Percentiles rank a stretch among this genome's conserved stretches.
Evolutionary conservation across 2,329 filamentous ascomycete genomes (phyloP).

Genomic region (Ampelomyces quisqualis): DNA sequence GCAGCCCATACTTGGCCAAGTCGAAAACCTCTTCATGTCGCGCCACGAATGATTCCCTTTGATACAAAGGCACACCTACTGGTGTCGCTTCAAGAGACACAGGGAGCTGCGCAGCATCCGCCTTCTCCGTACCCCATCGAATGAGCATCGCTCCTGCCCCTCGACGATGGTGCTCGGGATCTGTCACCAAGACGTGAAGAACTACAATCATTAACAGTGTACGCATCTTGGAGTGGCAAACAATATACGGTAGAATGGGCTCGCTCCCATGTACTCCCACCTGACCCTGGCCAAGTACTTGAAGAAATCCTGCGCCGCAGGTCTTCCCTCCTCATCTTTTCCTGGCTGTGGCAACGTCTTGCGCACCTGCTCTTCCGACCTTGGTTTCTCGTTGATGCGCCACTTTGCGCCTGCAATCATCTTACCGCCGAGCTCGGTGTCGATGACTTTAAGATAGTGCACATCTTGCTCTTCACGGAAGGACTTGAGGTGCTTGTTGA

Average conservation of each 20-base stretch:
- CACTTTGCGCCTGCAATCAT: constrained; percentile 42
- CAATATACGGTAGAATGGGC: constrained; percentile 39
- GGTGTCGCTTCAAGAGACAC: constrained; percentile 47
- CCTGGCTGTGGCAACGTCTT: constrained; percentile 30
- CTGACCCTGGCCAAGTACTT: constrained; percentile 27
- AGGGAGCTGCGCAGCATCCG: constrained; percentile 45
- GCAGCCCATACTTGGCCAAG: constrained; percentile 29
- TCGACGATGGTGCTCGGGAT: constrained; percentile 45
- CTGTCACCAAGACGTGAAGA: constrained; percentile 36
- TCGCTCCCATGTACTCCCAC: constrained; percentile 36
- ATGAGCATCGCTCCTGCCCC: constrained; percentile 47
- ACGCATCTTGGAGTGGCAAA: background rate
- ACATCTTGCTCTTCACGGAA: constrained; percentile 29
- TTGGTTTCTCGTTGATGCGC: constrained; percentile 38
- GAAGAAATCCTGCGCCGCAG: constrained; percentile 32
- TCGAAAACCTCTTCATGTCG: constrained; percentile 27
- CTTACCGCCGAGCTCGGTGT: constrained; percentile 33
- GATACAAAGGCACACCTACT: constrained; percentile 46
- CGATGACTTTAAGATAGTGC: constrained; percentile 36
- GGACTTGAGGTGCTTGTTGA: constrained; percentile 31
- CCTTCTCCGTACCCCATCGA: constrained; percentile 44
- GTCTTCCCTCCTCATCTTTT: constrained; percentile 25
- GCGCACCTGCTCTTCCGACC: constrained; percentile 35
- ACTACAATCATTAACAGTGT: constrained; percentile 18
- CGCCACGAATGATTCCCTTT: constrained; percentile 30